These are phyloP conservation scores for Botrytis fragariae DNA, from an alignment of 2,329 filamentous ascomycete species.

Conservation along the genomic window DNA sequence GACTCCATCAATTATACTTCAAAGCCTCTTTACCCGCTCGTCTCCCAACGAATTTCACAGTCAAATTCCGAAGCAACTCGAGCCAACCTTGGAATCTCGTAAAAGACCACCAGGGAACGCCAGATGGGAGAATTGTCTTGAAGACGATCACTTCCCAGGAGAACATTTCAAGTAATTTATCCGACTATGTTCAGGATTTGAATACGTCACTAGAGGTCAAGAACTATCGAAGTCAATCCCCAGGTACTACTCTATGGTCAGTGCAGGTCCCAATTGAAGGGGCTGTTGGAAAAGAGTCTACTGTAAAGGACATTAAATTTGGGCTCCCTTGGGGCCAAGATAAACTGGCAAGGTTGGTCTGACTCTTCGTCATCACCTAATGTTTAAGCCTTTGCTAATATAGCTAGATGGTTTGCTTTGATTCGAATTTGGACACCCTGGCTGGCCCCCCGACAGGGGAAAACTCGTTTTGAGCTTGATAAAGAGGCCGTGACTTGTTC, in stretches of 20 bases:
- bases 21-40: slow-evolving; percentile 48
- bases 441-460: slow-evolving; percentile 85
- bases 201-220: slow-evolving; percentile 55
- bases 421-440: slow-evolving; percentile 79
- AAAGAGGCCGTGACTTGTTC: slow-evolving; percentile 77
- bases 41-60: slow-evolving; percentile 60
- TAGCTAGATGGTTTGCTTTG: slow-evolving; percentile 71
- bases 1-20: slow-evolving; percentile 52
- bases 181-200: slow-evolving; percentile 55
- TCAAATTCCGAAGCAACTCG: slow-evolving; percentile 61
- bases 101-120: slow-evolving; percentile 59
- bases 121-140: slow-evolving; percentile 62
- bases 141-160: slow-evolving; percentile 39
- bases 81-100: slow-evolving; percentile 67
- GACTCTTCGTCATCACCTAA: neutral
- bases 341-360: slow-evolving; percentile 36
- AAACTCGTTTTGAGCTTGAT: slow-evolving; percentile 61
- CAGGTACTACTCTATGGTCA: slow-evolving; percentile 69
- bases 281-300: slow-evolving; percentile 57
- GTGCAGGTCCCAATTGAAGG: slow-evolving; percentile 55
- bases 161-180: slow-evolving; percentile 32
- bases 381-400: slow-evolving; percentile 19
- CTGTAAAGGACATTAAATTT: slow-evolving; percentile 44
- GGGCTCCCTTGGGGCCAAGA: slow-evolving; percentile 38
- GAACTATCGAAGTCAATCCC: slow-evolving; percentile 61